Evolutionary conservation across 306 rosid genomes (phyloP), one percentile per base, ranked within the genome.

Genomic region (Lathyrus aphaca): DNA sequence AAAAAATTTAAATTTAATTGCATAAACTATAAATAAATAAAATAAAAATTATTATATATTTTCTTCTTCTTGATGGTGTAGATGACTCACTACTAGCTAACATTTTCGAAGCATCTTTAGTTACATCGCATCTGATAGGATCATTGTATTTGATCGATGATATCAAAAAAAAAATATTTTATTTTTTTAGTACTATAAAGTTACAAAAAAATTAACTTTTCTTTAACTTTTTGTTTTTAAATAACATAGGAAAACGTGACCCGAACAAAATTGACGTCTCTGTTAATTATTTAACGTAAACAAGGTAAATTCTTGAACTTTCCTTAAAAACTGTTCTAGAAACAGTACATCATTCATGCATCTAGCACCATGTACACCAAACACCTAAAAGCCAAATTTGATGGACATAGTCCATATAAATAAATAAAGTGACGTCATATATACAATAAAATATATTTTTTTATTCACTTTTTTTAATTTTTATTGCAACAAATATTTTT

Each of bases 301-400:
- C 35, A 44, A 53, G 39, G 30, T 44, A 49, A 66, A 66, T 15
- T 42, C 82, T 51, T 70, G 13, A 70, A 70, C 35, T 43, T 57
- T 74, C 54, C 25, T 10, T 38, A 58, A 18, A 54, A 66, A 13
- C 27, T 38, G 3, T 21, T 63, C 39, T 12, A 25, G 51, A 51
- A 68, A 45, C 29, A 54, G 49, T 51, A 45, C 38, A 54, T 42
- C 66, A 13, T 17, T 13, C 9, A 18, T 62, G 56, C 7, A 59
- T 17, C 65, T 15, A 73, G 72, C 45, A 13, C n/a, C 5, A 15
- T 10, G 14, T 10, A 19, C 3, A 45, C 58, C 15, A 19, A 19
- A 21, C 58, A 53, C 32, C 29, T 15, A 53, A 18, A 51, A 18
- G 23, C 57, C 57, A 51, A 18, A 51, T 18, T 51, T 19, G 10